Evolutionary conservation across 2,329 filamentous ascomycete species (phyloP).

Genomic region (Neonectria neomacrospora): DNA sequence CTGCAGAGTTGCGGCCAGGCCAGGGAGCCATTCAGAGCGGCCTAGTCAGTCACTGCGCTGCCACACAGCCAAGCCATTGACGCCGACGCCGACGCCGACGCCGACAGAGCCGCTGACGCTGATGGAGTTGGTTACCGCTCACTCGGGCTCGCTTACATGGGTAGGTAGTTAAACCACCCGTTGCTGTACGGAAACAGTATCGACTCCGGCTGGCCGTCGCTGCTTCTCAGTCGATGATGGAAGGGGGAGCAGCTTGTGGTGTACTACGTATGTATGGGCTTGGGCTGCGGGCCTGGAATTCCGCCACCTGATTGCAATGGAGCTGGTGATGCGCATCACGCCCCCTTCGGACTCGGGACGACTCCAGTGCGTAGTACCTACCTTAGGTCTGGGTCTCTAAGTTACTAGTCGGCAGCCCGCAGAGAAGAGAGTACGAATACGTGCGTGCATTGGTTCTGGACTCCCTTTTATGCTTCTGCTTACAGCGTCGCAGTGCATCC

Average conservation of each 20-base stretch:
- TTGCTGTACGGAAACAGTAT: too few relatives aligned
- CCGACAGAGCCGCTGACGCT: not conserved
- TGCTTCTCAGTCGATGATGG: not conserved
- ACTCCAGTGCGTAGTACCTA: not conserved
- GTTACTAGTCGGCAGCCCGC: not conserved
- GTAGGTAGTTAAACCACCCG: too few relatives aligned
- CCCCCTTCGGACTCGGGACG: too few relatives aligned
- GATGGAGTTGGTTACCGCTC: not conserved
- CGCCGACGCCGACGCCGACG: constrained; percentile 1
- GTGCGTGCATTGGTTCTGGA: constrained; percentile 6
- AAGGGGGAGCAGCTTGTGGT: not conserved
- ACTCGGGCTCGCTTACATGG: not conserved
- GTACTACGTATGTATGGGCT: too few relatives aligned
- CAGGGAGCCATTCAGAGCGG: constrained; percentile 5
- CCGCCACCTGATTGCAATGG: constrained; percentile 44
- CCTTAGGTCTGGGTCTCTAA: too few relatives aligned
- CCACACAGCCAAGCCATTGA: not conserved
- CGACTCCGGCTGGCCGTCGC: not conserved
- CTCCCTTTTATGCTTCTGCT: not conserved
- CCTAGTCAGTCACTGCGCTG: constrained; percentile 7
- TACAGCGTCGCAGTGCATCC: constrained; percentile 2
- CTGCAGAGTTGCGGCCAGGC: not conserved
- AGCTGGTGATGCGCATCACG: not conserved
- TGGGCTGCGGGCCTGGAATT: constrained; percentile 24
- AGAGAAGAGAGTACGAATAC: constrained; percentile 15